phyloP scores from a whole-genome alignment of 2,329 filamentous ascomycete genomes.

The Beauveria bassiana region DNA sequence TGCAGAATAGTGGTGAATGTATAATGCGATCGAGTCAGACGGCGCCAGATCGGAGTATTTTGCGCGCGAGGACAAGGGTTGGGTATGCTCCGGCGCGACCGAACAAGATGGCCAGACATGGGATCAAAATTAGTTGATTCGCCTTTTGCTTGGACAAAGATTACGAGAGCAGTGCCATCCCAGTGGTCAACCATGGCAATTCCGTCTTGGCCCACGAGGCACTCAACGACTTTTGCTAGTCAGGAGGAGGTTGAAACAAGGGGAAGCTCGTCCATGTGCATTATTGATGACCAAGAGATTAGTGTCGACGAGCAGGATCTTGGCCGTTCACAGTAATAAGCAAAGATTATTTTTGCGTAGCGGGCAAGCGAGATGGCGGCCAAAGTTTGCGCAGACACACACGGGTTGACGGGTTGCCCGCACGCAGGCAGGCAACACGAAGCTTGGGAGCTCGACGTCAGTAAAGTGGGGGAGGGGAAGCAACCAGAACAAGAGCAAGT shows the following conservation, averaged over 20 bases:
- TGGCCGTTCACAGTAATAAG: not conserved
- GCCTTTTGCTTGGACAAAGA: not conserved
- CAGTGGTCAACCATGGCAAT: not conserved
- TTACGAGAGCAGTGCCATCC: not conserved
- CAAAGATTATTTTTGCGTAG: not conserved
- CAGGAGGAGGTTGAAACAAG: too few species aligned
- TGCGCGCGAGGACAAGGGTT: not conserved
- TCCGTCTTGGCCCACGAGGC: not conserved
- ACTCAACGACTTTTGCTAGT: too few species aligned
- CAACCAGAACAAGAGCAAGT: not conserved
- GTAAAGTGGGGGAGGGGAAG: conserved; percentile 9
- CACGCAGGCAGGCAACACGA: not conserved
- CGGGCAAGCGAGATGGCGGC: not conserved
- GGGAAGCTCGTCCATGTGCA: not conserved
- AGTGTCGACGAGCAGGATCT: not conserved
- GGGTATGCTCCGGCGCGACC: not conserved
- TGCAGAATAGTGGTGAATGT: not conserved
- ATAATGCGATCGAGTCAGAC: conserved; percentile 3
- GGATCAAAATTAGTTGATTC: not conserved
- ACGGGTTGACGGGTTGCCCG: too few species aligned
- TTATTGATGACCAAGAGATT: not conserved
- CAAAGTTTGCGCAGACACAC: not conserved
- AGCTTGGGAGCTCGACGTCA: conserved; percentile 1
- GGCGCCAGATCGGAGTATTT: conserved; percentile 5
- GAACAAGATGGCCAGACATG: not conserved